phyloP scores from a whole-genome alignment of 2,329 filamentous ascomycete genomes.

The Calonectria fujianensis region DNA sequence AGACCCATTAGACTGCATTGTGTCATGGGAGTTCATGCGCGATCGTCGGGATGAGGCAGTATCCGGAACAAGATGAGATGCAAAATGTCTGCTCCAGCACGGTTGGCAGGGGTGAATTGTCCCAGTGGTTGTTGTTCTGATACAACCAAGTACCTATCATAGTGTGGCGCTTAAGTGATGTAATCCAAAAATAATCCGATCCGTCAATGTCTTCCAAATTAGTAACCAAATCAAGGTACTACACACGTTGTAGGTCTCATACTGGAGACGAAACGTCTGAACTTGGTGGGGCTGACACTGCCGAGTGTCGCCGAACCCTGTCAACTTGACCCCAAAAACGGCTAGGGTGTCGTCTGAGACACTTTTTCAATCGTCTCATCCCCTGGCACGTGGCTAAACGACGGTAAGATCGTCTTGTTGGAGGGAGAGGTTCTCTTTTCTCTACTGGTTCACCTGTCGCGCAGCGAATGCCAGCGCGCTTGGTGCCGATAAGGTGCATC shows the following conservation, averaged over 20 bases:
- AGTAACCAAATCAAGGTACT: background rate
- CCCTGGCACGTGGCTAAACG: background rate
- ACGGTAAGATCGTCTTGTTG: background rate
- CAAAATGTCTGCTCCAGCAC: background rate
- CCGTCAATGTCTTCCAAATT: background rate
- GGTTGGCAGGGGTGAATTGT: conserved; percentile 6
- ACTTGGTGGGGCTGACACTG: conserved; percentile 16
- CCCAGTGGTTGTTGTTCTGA: conserved; percentile 1
- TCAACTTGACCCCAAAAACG: background rate
- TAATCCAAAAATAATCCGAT: background rate
- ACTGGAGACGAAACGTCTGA: conserved; percentile 7
- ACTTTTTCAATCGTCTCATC: conserved; percentile 7
- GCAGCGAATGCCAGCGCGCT: background rate
- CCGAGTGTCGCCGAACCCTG: conserved; percentile 21
- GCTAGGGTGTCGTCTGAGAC: background rate
- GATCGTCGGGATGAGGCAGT: background rate
- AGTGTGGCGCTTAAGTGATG: background rate
- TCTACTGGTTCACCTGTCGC: background rate
- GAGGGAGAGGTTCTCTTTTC: background rate
- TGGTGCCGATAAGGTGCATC: background rate
- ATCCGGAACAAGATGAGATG: conserved; percentile 25
- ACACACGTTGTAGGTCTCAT: conserved; percentile 8
- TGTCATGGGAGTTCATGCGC: background rate
- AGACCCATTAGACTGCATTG: background rate
- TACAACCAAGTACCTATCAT: conserved; percentile 10